Evolutionary conservation across 768 basidiomycete genomes (phyloP), one percentile per base, ranked within the genome.

Genomic region (Rhizopogon sp.): DNA sequence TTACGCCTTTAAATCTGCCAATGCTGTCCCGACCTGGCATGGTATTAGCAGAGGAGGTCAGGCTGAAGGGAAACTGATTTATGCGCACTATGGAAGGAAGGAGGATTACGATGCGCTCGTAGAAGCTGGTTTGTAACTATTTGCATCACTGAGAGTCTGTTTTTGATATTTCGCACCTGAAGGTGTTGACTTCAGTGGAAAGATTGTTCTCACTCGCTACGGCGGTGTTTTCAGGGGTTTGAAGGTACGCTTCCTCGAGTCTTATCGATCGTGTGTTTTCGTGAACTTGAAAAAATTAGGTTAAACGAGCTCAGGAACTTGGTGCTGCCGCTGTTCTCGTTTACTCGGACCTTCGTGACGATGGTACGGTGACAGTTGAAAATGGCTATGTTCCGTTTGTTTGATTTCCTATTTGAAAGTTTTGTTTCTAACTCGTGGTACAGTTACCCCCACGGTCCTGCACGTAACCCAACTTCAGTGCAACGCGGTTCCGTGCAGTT

Each of bases 401-500:
- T 22, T 29, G 6, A 39, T 39, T 37, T 20, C 51, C 16, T 45
- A 39, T 43, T 43, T 25, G 16, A 39, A 39, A 14, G 2, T 43
- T 4, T 25, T 29, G 17, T 53, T 31, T 29, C 43, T 29, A 8
- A 35, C 22, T 22, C 29, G 35, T 13, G 17, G 44, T 22, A 25
- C 29, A 78, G 76, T 4, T 84, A 88, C 63, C 87, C 87, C 0
- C 62, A 78, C n/a, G 87, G 87, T 2, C 86, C 86, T 4, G 87
- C 87, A 31, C 73, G 85, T 40, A 82, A 82, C 62, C 77, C 77
- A 4, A 75, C 74, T 14, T 80, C 80, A 5, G 81, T 89, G 11
- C 84, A 89, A 61, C 76, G 87, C 17, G 87, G 87, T 13, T 80
- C 78, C 20, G 84, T 85, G 1, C 85, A 87, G 63, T 86, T 78